Evolutionary conservation across 306 rosid genomes (phyloP).

Genomic region (Mimosa pudica): DNA sequence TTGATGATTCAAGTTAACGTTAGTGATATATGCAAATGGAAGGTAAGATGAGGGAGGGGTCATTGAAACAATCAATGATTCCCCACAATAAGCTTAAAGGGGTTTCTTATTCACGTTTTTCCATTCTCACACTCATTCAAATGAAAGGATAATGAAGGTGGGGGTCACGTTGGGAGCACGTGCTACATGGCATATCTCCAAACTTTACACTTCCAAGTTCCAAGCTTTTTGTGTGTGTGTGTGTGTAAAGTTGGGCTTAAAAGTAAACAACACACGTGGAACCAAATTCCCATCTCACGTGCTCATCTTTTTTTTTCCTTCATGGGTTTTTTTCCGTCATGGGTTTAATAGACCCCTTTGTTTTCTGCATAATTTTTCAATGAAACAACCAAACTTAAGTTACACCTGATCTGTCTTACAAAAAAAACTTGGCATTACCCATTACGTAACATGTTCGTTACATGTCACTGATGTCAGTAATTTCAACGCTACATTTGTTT

Average conservation of each 20-base stretch:
- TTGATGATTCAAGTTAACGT: neutral
- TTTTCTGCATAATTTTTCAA: neutral
- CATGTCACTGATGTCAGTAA: neutral
- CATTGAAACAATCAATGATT: neutral
- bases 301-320: neutral
- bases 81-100: neutral
- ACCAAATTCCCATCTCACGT: neutral
- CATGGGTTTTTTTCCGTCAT: neutral
- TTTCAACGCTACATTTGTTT: neutral
- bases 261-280: neutral
- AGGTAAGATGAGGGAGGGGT: neutral
- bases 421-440: neutral
- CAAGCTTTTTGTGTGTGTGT: neutral
- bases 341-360: neutral
- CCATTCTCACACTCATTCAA: neutral
- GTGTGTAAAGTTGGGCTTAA: neutral
- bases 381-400: neutral
- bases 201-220: no score
- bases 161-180: slow-evolving; percentile 5
- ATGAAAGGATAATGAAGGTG: neutral
- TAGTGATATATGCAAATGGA: no score
- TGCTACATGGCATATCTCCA: neutral
- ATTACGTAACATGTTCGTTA: neutral
- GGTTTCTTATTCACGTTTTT: neutral
- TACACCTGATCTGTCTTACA: neutral